Conservation (phyloP, 2,329 filamentous ascomycete genomes). For the Beauveria asiatica region DNA sequence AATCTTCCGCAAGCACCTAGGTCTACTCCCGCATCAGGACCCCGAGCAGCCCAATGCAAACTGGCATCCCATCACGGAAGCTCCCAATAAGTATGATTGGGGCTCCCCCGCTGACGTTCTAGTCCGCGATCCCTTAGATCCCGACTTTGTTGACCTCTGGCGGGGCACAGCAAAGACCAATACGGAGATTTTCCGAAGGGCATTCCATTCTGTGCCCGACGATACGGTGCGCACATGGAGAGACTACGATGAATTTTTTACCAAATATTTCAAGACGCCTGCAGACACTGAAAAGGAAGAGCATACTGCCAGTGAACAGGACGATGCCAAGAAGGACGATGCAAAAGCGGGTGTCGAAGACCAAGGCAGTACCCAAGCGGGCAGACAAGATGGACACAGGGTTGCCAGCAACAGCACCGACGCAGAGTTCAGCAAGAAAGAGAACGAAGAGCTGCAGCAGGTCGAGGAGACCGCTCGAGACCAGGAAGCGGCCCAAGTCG, state of each 20-base stretch:
- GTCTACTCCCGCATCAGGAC: slow-evolving; percentile 66
- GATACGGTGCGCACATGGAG: slow-evolving; percentile 63
- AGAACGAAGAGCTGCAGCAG: background rate
- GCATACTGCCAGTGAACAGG: slow-evolving; percentile 19
- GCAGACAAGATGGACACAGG: background rate
- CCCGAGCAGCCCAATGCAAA: slow-evolving; percentile 62
- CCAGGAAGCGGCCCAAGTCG: slow-evolving; percentile 31
- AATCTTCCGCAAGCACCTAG: slow-evolving; percentile 87
- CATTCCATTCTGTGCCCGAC: slow-evolving; percentile 73
- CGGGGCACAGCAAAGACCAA: slow-evolving; percentile 63
- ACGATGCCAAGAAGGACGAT: background rate
- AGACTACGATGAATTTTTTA: slow-evolving; percentile 65
- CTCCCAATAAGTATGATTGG: slow-evolving; percentile 66
- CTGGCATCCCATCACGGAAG: slow-evolving; percentile 51
- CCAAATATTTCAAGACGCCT: slow-evolving; percentile 54
- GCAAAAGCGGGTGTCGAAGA: background rate
- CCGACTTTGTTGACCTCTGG: slow-evolving; percentile 65
- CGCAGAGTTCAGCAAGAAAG: background rate
- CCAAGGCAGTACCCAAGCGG: background rate
- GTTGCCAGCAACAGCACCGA: background rate
- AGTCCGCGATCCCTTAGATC: slow-evolving; percentile 65
- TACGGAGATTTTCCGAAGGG: slow-evolving; percentile 69
- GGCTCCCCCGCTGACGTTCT: slow-evolving; percentile 57
- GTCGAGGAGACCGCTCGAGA: slow-evolving; percentile 31
- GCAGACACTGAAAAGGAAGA: slow-evolving; percentile 31